Evolutionary conservation across 305 asterid genomes (phyloP).

Genomic region (Fraxinus albicans): DNA sequence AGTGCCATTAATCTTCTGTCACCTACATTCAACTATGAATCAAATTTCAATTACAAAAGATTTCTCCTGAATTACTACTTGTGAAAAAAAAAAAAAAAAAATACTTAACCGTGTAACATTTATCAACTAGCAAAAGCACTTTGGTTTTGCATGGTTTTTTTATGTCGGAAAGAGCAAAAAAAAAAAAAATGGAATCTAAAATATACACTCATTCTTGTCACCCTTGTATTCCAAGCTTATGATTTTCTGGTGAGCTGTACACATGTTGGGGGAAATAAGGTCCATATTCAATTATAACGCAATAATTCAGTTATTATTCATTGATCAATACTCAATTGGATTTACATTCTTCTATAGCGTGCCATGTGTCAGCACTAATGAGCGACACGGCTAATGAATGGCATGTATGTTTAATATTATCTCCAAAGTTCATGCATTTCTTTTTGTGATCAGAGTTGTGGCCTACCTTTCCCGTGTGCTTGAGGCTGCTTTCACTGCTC

Average conservation of each 20-base stretch:
- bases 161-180: background rate
- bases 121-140: background rate
- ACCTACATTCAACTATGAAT: background rate
- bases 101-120: background rate
- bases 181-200: background rate
- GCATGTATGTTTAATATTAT: background rate
- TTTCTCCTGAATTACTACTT: background rate
- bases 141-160: background rate
- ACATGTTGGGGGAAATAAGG: background rate
- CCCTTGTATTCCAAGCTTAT: background rate
- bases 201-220: background rate
- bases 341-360: background rate
- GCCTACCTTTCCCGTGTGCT: slow-evolving; percentile 96
- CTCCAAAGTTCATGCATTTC: slow-evolving; percentile 20
- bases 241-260: background rate
- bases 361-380: background rate
- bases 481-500: slow-evolving; percentile 95
- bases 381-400: background rate
- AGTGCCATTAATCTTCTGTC: background rate
- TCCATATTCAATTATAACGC: background rate
- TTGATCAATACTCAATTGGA: background rate
- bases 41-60: background rate
- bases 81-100: background rate
- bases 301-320: background rate
- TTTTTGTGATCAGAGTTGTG: slow-evolving; percentile 65